Percentiles rank a stretch among this genome's conserved stretches.
Conservation (phyloP, 768 basidiomycete species). For the Daedalea quercina region DNA sequence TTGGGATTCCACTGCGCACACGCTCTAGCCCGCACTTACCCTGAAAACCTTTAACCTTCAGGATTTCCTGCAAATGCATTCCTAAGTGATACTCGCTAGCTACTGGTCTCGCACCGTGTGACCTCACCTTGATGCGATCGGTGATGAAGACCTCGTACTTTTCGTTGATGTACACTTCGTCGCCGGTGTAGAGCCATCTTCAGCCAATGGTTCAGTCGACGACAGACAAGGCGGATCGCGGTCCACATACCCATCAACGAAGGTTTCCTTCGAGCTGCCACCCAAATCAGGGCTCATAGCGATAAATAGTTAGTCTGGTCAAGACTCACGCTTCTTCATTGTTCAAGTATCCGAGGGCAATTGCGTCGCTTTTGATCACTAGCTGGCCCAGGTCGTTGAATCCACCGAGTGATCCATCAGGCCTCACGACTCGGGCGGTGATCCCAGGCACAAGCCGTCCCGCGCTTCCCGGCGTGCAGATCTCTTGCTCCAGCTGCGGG, state of each 20-base stretch:
- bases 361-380: slow-evolving; percentile 34
- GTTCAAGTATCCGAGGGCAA: slow-evolving; percentile 28
- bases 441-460: slow-evolving; percentile 48
- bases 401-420: slow-evolving; percentile 48
- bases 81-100: neutral
- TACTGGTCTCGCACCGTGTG: neutral
- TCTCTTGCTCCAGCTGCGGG: slow-evolving; percentile 39
- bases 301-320: neutral
- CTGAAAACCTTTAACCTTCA: slow-evolving; percentile 53
- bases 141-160: slow-evolving; percentile 53
- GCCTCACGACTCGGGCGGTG: slow-evolving; percentile 46
- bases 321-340: slow-evolving; percentile 14
- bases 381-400: slow-evolving; percentile 59
- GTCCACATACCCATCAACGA: slow-evolving; percentile 42
- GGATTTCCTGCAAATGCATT: slow-evolving; percentile 47
- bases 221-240: slow-evolving; percentile 10
- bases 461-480: slow-evolving; percentile 47
- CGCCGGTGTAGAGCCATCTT: slow-evolving; percentile 63
- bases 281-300: slow-evolving; percentile 37
- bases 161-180: slow-evolving; percentile 49
- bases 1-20: neutral
- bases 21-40: slow-evolving; percentile 3
- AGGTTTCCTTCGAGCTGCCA: slow-evolving; percentile 56
- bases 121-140: slow-evolving; percentile 54
- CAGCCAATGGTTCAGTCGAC: slow-evolving; percentile 5